Evolutionary conservation across 371 early-diverging fungal genomes (phyloP), one percentile per base, ranked within the genome.

Genomic region (Rhizopus stolonifer): DNA sequence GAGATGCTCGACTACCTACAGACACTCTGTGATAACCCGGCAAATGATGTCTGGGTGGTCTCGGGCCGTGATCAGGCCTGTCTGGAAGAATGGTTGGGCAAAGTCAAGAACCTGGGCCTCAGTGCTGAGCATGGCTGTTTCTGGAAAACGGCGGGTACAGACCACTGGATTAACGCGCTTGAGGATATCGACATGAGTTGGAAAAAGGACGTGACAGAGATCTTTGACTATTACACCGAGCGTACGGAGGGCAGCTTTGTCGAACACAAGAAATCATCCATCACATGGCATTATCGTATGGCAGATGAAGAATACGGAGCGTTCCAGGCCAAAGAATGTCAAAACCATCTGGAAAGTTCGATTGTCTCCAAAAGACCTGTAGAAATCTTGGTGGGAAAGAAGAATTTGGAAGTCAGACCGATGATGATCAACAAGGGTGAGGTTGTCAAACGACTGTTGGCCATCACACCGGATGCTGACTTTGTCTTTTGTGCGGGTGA

Each of bases 41-140:
- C 69, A 9, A 97, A 96, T 73, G 66, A 82, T 22, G 90, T 96
- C 10, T 95, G 91, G 81, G 80, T 98, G 1, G 90, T 98, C 13
- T 91, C 92, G 32, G 98, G 98, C 1, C 84, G 98, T 26, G 93
- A 94, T 64, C 85, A 91, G 61, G 79, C 80, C 42, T 84, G 87
- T 23, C 67, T 98, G 31, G 94, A 95, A n/a, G 74, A 85, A 15
- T 94, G 95, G 88, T 73, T 98, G 26, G 94, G 95, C 13, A 50
- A 50, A 23, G 55, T 76, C 34, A 58, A 60, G 2, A 60, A 84
- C 31, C 80, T 96, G 6, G 99, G 98, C 0, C 75, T 98, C 17
- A 86, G 87, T 4, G 94, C 95, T 4, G 98, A 97, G 66, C 96
- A 96, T 64, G 99, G 99, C 7, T 92, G 94, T 60, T 96, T 95